phyloP scores from a whole-genome alignment of 2,329 filamentous ascomycete genomes.

The Lachnellula subtilissima region DNA sequence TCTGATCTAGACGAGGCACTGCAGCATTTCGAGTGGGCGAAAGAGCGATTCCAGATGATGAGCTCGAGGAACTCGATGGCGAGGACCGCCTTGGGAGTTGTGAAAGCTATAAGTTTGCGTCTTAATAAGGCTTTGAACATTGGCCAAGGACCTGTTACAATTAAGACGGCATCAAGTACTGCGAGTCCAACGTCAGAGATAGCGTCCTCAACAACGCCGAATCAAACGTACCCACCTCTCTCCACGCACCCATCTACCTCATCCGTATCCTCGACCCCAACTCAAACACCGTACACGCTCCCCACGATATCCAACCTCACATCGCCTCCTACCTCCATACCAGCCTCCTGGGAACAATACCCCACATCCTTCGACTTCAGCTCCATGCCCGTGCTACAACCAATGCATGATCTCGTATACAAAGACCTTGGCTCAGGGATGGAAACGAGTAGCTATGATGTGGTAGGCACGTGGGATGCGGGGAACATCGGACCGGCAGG shows the following conservation, averaged over 20 bases:
- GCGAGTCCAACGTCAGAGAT: conserved; percentile 1
- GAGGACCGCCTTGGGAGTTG: conserved; percentile 48
- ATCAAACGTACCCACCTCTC: conserved; percentile 6
- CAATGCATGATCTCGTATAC: conserved; percentile 52
- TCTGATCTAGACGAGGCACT: conserved; percentile 43
- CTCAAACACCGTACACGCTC: conserved; percentile 17
- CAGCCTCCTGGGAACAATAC: conserved; percentile 16
- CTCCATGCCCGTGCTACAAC: conserved; percentile 50
- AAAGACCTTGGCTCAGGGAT: conserved; percentile 41
- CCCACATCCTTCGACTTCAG: conserved; percentile 41
- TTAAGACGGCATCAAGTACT: background rate
- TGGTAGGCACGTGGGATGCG: conserved; percentile 4
- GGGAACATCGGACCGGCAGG: background rate
- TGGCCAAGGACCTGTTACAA: background rate
- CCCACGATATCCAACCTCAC: conserved; percentile 28
- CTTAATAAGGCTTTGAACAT: conserved; percentile 42
- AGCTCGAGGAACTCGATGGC: conserved; percentile 49
- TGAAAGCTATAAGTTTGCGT: conserved; percentile 50
- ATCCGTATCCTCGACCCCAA: conserved; percentile 3
- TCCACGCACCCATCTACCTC: conserved; percentile 12
- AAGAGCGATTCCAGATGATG: conserved; percentile 55
- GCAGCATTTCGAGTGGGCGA: conserved; percentile 56
- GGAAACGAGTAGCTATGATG: conserved; percentile 10
- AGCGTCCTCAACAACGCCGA: background rate
- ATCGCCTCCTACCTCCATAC: conserved; percentile 6